Evolutionary conservation across 1,139 yeast genomes (phyloP).

Genomic region (Pichia terricola): DNA sequence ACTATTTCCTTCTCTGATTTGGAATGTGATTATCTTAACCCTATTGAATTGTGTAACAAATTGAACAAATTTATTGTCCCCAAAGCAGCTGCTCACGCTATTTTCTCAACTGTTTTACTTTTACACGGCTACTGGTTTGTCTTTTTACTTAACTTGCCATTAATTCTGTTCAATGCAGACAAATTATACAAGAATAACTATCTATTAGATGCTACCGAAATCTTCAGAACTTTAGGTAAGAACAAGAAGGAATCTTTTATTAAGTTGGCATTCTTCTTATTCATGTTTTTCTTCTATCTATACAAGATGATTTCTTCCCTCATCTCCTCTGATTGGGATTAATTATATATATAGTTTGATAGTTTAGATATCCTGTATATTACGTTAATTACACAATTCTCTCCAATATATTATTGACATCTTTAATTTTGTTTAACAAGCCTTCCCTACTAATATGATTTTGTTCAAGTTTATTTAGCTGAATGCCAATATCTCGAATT

Average conservation of each 20-base stretch:
- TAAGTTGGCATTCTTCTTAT: constrained; percentile 83
- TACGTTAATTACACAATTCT: neutral
- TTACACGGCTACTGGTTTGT: constrained; percentile 92
- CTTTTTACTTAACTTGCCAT: constrained; percentile 76
- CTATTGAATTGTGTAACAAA: constrained; percentile 90
- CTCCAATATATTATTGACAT: neutral
- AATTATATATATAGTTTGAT: constrained; percentile 13
- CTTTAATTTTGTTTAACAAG: neutral
- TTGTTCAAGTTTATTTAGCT: too few relatives aligned
- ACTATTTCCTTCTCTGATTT: constrained; percentile 89
- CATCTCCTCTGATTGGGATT: constrained; percentile 48
- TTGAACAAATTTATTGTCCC: constrained; percentile 86
- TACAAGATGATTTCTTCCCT: constrained; percentile 96
- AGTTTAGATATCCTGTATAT: neutral
- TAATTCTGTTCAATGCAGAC: constrained; percentile 73
- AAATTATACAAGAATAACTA: constrained; percentile 69
- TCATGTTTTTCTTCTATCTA: constrained; percentile 90
- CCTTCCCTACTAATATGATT: too few relatives aligned
- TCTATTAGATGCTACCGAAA: constrained; percentile 93
- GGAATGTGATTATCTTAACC: constrained; percentile 93
- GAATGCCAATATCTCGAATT: too few relatives aligned
- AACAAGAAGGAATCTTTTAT: constrained; percentile 89
- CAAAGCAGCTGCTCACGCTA: constrained; percentile 79
- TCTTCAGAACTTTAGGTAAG: constrained; percentile 85
- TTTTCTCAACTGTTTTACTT: constrained; percentile 61